Evolutionary conservation across 2,329 filamentous ascomycete genomes (phyloP).

Genomic region (Trichoderma sp.): DNA sequence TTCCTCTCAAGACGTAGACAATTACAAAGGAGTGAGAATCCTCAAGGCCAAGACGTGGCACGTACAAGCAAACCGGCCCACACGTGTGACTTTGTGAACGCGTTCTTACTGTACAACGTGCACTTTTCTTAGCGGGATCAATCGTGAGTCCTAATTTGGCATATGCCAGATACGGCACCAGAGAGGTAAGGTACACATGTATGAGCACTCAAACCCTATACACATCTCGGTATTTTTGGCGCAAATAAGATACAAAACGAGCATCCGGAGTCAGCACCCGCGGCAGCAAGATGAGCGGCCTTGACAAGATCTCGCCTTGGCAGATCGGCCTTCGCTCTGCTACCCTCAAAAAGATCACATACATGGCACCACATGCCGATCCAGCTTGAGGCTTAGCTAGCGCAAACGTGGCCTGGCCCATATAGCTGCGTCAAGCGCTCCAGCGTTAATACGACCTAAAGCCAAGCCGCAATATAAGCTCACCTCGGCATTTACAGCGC

Average conservation of each 20-base stretch:
- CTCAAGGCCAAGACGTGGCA: background rate
- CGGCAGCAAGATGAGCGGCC: background rate
- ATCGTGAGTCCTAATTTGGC: background rate
- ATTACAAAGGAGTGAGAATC: too few species aligned
- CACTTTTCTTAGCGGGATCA: background rate
- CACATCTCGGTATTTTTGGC: background rate
- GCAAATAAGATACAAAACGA: background rate
- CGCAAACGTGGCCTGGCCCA: slow-evolving; percentile 2
- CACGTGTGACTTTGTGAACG: background rate
- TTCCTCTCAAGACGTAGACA: too few species aligned
- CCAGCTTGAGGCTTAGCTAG: slow-evolving; percentile 19
- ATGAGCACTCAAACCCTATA: background rate
- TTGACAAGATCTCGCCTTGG: slow-evolving; percentile 4
- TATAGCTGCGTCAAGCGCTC: too few species aligned
- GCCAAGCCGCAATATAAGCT: slow-evolving; percentile 11
- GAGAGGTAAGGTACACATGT: background rate
- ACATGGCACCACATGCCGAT: slow-evolving; percentile 6
- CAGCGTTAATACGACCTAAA: background rate
- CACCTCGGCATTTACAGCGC: background rate
- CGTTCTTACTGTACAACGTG: background rate
- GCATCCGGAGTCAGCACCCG: background rate
- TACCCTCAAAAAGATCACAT: background rate
- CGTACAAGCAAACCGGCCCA: background rate
- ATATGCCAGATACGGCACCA: background rate
- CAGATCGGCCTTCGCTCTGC: slow-evolving; percentile 12